Base-by-base conservation (phyloP, 345 rosid genomes). In the Acer saccharum region DNA sequence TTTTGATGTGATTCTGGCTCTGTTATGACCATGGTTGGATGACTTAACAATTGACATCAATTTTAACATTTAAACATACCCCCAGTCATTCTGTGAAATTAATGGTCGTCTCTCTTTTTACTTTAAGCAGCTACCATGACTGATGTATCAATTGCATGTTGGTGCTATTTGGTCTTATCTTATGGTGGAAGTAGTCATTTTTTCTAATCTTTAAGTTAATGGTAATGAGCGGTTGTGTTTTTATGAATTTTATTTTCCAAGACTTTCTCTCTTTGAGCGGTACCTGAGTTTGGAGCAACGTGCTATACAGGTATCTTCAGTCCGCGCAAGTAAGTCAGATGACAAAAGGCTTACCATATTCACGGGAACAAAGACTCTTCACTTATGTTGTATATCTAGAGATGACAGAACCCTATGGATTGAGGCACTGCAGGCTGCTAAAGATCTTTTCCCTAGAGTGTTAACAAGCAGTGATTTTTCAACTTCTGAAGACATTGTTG, bases 291-390 rank as follows among this genome's bases (percentile, higher is more conserved):
- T 58, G 69, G 35, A 10, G 60, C 72, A 60, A 70, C 78, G 25
- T 76, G 67, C n/a, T 76, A 67, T 76, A 69, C 89, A 95, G 99
- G 99, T 97, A 78, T 91, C 99, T 81, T 93, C 99, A 23, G 83
- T 94, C 73, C 95, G 98, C 44, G 91, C 95, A 35, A 97, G 98
- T 82, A 94, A 91, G 83, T 94, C 99, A 54, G 98, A 97, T 81
- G 99, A 97, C 77, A 97, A 93, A 80, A 90, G 99, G 90, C 92
- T 96, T 48, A 84, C 93, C 55, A 91, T 96, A 84, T 94, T 92
- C 83, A 92, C 98, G 1, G 99, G 98, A 77, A 94, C 98, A 29
- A 96, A 96, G 85, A 96, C 99, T 81, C 99, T 96, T 76, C 99
- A 96, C 79, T 84, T 94, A 83, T 89, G 93, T 12, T 91, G 95